Evolutionary conservation across 202 grass and related monocot genomes (phyloP).

Genomic region (Brachypodium distachyon): DNA sequence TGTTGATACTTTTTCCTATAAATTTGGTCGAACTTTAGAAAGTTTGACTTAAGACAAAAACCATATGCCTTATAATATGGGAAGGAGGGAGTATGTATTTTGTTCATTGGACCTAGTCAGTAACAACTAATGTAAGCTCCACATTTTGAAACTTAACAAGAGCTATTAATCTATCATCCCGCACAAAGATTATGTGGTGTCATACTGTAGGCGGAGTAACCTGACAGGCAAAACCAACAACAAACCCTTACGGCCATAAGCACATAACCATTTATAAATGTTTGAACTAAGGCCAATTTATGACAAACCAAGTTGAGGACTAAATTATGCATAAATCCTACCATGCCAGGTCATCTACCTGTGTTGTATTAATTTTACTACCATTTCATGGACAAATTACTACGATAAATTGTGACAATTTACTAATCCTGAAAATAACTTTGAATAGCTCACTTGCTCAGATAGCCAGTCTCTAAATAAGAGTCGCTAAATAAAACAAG

Average conservation of each 20-base stretch:
- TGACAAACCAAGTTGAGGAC: not conserved
- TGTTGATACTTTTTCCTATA: too few relatives aligned
- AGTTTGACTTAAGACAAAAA: too few relatives aligned
- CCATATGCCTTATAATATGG: too few relatives aligned
- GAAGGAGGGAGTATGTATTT: too few relatives aligned
- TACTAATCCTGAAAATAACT: not conserved
- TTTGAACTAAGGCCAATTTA: not conserved
- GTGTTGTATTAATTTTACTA: not conserved
- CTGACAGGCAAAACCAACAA: not conserved
- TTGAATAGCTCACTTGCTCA: not conserved
- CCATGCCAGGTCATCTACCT: not conserved
- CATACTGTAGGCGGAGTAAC: not conserved
- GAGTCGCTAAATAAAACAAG: not conserved
- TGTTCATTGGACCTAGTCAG: not conserved
- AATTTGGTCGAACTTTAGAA: too few relatives aligned
- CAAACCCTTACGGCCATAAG: not conserved
- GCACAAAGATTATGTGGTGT: not conserved
- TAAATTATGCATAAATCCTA: not conserved
- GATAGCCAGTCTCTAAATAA: not conserved
- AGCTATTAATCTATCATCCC: not conserved
- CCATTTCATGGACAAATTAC: not conserved
- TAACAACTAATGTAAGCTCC: not conserved
- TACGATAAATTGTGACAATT: not conserved
- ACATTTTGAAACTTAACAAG: not conserved
- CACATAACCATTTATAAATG: not conserved